Evolutionary conservation across 768 basidiomycete species (phyloP), one percentile per base, ranked within the genome.

Genomic region (Lentinula sp.): DNA sequence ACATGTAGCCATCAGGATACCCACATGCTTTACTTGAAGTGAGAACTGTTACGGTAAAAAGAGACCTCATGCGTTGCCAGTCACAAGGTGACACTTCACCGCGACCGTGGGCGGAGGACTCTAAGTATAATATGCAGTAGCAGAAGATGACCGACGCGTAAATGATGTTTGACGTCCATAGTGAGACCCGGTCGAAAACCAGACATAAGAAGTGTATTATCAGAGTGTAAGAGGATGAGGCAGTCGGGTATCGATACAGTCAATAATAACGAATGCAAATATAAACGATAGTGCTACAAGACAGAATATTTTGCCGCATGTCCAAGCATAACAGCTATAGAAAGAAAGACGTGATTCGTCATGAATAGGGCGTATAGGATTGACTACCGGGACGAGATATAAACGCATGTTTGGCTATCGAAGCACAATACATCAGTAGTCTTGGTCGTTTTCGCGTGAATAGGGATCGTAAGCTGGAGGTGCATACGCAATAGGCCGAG

Each of bases 401-500:
- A 16, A 41, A 52, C 15, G 59, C 10, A 28, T 41, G 49, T 4
- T 9, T 37, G 32, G 42, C 45, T 56, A 46, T 16, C 42, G 23
- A 33, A 42, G 35, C 43, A 36, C 35, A 61, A 35, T 28, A 28
- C 36, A 56, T 56, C 7, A 56, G 35, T 57, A 28, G 32, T 46
- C 41, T 20, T 39, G 18, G 16, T 56, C 59, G 50, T 52, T 41
- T 53, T 52, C 39, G 51, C 41, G 53, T 53, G 53, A 23, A 45
- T 48, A 16, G 5, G 37, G 18, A 43, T 79, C 76, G 63, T 83
- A 83, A 59, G 75, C 75, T 55, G 82, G 82, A 43, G 83, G 83
- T 9, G 82, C 73, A 66, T 82, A 82, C 16, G 77, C 77, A 23
- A 74, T 72, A 23, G 80, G 76, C 28, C 80, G 77, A 16, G 81